Evolutionary conservation across 2,329 filamentous ascomycete genomes (phyloP).

Genomic region (Aspergillus ibericus): DNA sequence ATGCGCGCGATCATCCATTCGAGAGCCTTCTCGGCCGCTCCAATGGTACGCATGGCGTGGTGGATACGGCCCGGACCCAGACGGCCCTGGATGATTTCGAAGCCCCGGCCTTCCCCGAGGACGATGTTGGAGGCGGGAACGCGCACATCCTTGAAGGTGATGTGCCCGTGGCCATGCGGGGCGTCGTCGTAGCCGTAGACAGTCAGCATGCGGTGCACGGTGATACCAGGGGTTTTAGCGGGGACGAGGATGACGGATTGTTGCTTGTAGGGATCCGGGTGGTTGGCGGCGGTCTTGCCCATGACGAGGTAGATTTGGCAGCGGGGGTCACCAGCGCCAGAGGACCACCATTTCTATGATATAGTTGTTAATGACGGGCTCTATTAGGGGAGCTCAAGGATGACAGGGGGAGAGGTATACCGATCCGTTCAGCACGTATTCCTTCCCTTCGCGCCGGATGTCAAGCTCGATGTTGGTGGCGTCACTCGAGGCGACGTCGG

Average conservation of each 20-base stretch:
- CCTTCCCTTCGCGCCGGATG: constrained; percentile 78
- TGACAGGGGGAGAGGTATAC: constrained; percentile 47
- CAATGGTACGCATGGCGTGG: constrained; percentile 94
- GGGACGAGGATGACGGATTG: constrained; percentile 93
- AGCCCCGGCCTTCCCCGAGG: constrained; percentile 88
- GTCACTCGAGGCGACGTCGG: constrained; percentile 82
- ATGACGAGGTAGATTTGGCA: constrained; percentile 96
- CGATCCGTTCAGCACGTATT: constrained; percentile 87
- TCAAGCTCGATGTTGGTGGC: constrained; percentile 87
- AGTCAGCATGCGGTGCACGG: constrained; percentile 87
- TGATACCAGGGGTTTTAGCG: constrained; percentile 76
- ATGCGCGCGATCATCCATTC: constrained; percentile 94
- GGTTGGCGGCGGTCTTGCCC: constrained; percentile 80
- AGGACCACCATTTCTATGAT: constrained; percentile 97
- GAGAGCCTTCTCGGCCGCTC: constrained; percentile 83
- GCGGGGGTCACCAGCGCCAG: constrained; percentile 86
- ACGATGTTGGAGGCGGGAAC: constrained; percentile 83
- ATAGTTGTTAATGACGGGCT: neutral
- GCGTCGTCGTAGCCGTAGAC: constrained; percentile 98
- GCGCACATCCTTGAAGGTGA: constrained; percentile 85
- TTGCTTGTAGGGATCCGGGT: constrained; percentile 78
- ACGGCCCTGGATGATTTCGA: constrained; percentile 97
- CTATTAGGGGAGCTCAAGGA: no score
- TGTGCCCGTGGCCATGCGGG: constrained; percentile 95
- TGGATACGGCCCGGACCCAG: constrained; percentile 95